These are phyloP conservation scores for Thuja plicata DNA, from an alignment of 83 land plant genomes.

Conservation along the genomic window DNA sequence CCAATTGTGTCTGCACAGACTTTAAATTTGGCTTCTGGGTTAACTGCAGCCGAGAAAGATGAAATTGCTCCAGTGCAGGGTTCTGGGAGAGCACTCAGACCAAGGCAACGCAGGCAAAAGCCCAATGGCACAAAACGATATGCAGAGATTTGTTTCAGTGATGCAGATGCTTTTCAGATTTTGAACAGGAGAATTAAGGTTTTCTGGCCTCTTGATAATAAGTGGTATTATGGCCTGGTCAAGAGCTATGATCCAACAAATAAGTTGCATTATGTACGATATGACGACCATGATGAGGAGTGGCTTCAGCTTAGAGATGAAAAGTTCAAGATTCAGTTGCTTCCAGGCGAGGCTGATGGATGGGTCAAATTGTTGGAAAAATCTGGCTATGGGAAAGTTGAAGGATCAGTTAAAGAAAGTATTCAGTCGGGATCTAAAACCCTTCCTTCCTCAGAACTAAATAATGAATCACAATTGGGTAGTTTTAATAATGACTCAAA, in stretches of 20 bases:
- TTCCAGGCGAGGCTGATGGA: conserved; percentile 54
- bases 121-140: conserved; percentile 33
- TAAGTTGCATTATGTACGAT: conserved; percentile 59
- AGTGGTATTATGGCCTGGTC: conserved; percentile 71
- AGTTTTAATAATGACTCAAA: conserved; percentile 2
- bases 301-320: conserved; percentile 74
- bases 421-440: neutral
- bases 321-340: conserved; percentile 67
- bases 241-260: conserved; percentile 53
- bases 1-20: conserved; percentile 17
- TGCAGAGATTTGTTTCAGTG: conserved; percentile 44
- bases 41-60: neutral
- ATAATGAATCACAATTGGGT: neutral
- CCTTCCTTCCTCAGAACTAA: neutral
- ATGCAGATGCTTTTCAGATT: conserved; percentile 48
- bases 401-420: neutral
- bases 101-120: conserved; percentile 29
- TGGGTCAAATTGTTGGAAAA: conserved; percentile 15
- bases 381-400: conserved; percentile 1
- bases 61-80: conserved; percentile 24
- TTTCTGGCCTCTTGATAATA: conserved; percentile 78
- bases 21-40: neutral
- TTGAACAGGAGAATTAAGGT: conserved; percentile 64
- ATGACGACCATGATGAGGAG: conserved; percentile 82
- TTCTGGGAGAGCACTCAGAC: conserved; percentile 44